Evolutionary conservation across 306 rosid genomes (phyloP).

Genomic region (Sesbania bispinosa): DNA sequence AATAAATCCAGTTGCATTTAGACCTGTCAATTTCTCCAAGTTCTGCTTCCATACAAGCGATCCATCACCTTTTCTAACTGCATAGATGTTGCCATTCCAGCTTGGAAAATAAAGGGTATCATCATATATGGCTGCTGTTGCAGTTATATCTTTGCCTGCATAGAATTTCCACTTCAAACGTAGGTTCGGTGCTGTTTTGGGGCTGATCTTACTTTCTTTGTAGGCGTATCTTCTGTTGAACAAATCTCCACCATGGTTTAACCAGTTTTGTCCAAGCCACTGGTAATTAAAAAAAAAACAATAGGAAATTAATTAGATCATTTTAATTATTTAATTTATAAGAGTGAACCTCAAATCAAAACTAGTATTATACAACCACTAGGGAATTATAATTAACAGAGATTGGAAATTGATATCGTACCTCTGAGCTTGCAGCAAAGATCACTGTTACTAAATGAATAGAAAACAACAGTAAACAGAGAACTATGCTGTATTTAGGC

Average conservation of each 20-base stretch:
- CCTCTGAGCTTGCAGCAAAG: background rate
- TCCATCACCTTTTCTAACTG: constrained; percentile 36
- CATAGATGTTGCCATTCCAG: constrained; percentile 74
- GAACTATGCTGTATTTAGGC: background rate
- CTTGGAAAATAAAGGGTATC: constrained; percentile 62
- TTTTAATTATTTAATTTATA: background rate
- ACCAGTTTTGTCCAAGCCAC: constrained; percentile 38
- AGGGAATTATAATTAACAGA: background rate
- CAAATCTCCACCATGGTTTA: constrained; percentile 67
- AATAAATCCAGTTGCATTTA: constrained; percentile 38
- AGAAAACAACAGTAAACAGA: background rate
- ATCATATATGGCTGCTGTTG: constrained; percentile 51
- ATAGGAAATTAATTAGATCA: background rate
- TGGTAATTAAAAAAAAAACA: background rate
- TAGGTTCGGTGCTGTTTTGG: constrained; percentile 26
- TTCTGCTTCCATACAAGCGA: constrained; percentile 34
- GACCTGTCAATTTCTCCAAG: constrained; percentile 40
- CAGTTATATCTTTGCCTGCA: constrained; percentile 54
- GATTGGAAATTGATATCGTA: background rate
- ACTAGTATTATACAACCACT: background rate
- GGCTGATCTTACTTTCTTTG: constrained; percentile 54
- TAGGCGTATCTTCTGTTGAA: constrained; percentile 54
- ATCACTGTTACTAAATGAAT: background rate
- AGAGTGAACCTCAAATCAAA: background rate
- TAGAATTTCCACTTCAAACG: constrained; percentile 52